Conservation (phyloP, 352 stramenopile genomes). For the Blastocystis sp. region DNA sequence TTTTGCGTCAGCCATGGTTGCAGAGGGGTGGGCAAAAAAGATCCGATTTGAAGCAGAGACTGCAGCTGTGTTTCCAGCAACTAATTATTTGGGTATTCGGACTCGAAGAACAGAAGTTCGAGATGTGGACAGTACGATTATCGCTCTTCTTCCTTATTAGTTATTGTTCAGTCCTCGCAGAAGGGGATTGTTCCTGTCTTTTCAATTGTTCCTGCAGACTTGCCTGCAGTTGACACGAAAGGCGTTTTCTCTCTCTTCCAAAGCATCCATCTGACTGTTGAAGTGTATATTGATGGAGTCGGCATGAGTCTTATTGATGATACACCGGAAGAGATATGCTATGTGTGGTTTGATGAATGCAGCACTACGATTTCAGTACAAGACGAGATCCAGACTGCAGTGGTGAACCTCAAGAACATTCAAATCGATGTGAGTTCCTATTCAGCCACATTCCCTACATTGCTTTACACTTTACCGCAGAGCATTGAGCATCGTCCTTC, state of each 20-base stretch:
- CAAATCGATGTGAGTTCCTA: constrained; percentile 29
- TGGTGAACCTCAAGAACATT: neutral
- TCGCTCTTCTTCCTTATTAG: neutral
- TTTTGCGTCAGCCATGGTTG: neutral
- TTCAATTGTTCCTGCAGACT: neutral
- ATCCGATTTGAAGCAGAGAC: constrained; percentile 24
- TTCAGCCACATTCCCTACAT: neutral
- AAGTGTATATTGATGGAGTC: neutral
- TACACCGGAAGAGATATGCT: neutral
- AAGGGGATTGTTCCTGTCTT: neutral
- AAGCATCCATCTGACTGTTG: neutral
- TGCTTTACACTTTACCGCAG: neutral
- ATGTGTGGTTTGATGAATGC: neutral
- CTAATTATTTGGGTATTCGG: neutral
- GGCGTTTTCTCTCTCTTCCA: neutral
- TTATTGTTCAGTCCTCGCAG: neutral
- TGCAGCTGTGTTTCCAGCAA: neutral
- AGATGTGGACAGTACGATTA: neutral
- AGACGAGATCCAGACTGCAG: neutral
- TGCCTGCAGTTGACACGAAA: neutral
- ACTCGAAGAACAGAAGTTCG: neutral
- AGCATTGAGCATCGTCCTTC: neutral
- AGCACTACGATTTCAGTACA: neutral
- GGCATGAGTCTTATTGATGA: constrained; percentile 21
- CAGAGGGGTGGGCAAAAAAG: constrained; percentile 9